These are phyloP conservation scores for Centaurea solstitialis DNA, from an alignment of 129 eudicot genomes.

Conservation along the genomic window DNA sequence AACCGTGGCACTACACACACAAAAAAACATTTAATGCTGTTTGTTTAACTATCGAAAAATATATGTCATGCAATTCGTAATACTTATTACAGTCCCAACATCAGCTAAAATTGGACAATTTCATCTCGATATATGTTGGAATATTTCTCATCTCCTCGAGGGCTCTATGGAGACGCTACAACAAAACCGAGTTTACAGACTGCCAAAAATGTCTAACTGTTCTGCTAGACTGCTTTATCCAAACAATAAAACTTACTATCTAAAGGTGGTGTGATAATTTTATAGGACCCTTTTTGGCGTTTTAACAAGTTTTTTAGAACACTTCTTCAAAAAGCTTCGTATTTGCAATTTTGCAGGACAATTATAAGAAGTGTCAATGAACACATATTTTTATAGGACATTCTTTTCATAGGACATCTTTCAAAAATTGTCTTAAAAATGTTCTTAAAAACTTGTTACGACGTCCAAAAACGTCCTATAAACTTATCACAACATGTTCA, in stretches of 20 bases:
- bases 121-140: not conserved
- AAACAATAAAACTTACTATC: not conserved
- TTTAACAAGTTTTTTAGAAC: not conserved
- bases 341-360: not conserved
- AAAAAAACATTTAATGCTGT: not conserved
- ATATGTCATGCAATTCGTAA: not conserved
- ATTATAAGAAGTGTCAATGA: not conserved
- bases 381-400: not conserved
- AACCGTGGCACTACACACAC: constrained; percentile 67
- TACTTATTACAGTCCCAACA: not conserved
- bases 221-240: not conserved
- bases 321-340: not conserved
- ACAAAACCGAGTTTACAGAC: not conserved
- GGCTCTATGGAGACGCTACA: not conserved
- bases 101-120: not conserved
- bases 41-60: not conserved
- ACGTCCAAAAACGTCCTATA: not conserved
- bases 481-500: not conserved
- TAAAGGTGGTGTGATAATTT: not conserved
- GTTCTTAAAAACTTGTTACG: not conserved
- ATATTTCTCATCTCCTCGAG: not conserved
- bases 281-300: not conserved
- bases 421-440: not conserved
- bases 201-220: not conserved
- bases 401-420: no score